A percentile compares a stretch with the other conserved stretches of the same genome.
These are phyloP conservation scores for Caulochytrium protostelioides DNA, from an alignment of 371 early-diverging fungal species.

Conservation along the genomic window DNA sequence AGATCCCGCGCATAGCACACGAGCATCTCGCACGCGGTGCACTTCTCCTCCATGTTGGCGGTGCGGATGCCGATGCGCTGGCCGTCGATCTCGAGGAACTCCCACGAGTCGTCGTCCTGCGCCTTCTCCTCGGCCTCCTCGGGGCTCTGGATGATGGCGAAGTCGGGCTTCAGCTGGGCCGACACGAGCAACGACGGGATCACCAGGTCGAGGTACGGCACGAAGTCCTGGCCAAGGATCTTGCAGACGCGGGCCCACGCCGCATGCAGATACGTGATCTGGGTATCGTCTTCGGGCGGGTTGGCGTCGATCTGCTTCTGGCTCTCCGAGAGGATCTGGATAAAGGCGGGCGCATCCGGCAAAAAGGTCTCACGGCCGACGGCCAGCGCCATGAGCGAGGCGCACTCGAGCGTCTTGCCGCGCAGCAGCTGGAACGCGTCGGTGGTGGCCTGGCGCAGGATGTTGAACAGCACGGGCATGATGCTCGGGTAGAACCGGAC, in stretches of 20 bases:
- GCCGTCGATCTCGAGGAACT: conserved; percentile 58
- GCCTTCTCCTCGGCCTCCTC: conserved; percentile 65
- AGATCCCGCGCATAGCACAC: conserved; percentile 79
- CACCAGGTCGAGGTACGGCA: conserved; percentile 69
- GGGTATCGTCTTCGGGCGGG: conserved; percentile 76
- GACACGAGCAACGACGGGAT: conserved; percentile 76
- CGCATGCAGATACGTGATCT: conserved; percentile 67
- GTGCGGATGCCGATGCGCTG: conserved; percentile 89
- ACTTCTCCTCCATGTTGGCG: conserved; percentile 81
- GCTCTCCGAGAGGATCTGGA: conserved; percentile 50
- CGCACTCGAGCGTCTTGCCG: conserved; percentile 90
- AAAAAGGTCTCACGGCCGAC: conserved; percentile 72
- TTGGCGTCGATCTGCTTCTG: conserved; percentile 51
- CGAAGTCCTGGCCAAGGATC: conserved; percentile 78
- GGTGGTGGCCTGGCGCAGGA: conserved; percentile 54
- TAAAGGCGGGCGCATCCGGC: conserved; percentile 49
- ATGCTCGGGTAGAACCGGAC: conserved; percentile 61
- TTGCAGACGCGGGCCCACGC: conserved; percentile 93
- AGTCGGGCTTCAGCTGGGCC: conserved; percentile 74
- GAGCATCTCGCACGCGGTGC: conserved; percentile 91
- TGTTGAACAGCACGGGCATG: conserved; percentile 76
- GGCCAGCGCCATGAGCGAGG: conserved; percentile 61
- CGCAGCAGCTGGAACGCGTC: conserved; percentile 72
- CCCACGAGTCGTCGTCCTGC: conserved; percentile 85
- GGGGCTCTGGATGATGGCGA: conserved; percentile 66